Evolutionary conservation across 2,329 filamentous ascomycete species (phyloP).

Genomic region (Arthroderma sp.): DNA sequence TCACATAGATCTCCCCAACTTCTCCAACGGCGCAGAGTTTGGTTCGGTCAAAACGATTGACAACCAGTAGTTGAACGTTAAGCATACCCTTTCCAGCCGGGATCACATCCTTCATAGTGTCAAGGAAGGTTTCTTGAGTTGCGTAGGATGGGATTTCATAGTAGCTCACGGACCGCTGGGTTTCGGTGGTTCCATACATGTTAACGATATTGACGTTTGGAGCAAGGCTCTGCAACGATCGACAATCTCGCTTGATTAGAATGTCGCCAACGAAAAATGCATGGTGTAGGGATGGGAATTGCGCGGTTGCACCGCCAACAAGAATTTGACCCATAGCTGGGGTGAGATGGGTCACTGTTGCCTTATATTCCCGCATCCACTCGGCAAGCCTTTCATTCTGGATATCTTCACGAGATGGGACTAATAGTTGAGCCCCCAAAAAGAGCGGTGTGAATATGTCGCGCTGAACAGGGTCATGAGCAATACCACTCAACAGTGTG

Average conservation of each 20-base stretch:
- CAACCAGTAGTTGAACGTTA: slow-evolving; percentile 76
- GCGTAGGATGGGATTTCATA: slow-evolving; percentile 59
- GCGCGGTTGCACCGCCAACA: slow-evolving; percentile 64
- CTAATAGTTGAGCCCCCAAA: slow-evolving; percentile 63
- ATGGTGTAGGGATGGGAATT: slow-evolving; percentile 62
- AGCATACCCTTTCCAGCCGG: slow-evolving; percentile 78
- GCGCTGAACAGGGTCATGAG: slow-evolving; percentile 41
- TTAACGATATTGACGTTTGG: slow-evolving; percentile 64
- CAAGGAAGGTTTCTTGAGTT: slow-evolving; percentile 50
- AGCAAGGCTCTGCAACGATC: slow-evolving; percentile 60
- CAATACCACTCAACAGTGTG: slow-evolving; percentile 73
- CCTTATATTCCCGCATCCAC: slow-evolving; percentile 66
- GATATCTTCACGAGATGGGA: slow-evolving; percentile 73
- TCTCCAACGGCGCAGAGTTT: slow-evolving; percentile 68
- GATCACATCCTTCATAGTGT: slow-evolving; percentile 58
- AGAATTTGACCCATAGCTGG: slow-evolving; percentile 95
- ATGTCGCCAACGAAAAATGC: slow-evolving; percentile 91
- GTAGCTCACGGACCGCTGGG: slow-evolving; percentile 66
- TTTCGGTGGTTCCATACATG: slow-evolving; percentile 84
- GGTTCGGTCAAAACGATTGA: slow-evolving; percentile 53
- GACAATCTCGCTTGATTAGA: slow-evolving; percentile 71
- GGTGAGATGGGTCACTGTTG: slow-evolving; percentile 77
- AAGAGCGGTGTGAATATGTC: slow-evolving; percentile 89
- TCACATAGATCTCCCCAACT: slow-evolving; percentile 69
- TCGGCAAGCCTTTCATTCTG: slow-evolving; percentile 72